phyloP scores from a whole-genome alignment of 352 stramenopile genomes.

The Phytophthora quininea region DNA sequence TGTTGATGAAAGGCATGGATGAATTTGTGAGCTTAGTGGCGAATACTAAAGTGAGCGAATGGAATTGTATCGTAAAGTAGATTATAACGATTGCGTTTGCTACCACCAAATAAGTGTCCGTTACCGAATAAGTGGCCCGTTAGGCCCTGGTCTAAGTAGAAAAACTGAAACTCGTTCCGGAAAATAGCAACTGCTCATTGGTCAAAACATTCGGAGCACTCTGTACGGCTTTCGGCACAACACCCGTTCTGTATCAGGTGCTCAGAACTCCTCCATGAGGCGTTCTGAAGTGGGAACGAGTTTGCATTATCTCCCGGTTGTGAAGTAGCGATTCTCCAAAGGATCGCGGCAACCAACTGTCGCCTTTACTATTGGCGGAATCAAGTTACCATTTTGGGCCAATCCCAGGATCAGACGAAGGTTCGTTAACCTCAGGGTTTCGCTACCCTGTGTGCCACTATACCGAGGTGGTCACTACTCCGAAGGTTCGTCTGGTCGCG shows the following conservation, averaged over 20 bases:
- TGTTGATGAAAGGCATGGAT: neutral
- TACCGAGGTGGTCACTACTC: too few species aligned
- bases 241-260: neutral
- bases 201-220: neutral
- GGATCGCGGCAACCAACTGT: too few species aligned
- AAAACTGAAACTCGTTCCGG: neutral
- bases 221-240: neutral
- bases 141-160: neutral
- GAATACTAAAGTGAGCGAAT: neutral
- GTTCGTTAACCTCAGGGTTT: too few species aligned
- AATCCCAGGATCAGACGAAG: too few species aligned
- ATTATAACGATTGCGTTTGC: neutral
- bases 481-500: too few species aligned
- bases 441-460: too few species aligned
- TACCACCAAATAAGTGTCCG: neutral
- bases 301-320: conserved; percentile 7
- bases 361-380: too few species aligned
- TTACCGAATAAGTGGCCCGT: neutral
- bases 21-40: neutral
- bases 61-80: neutral
- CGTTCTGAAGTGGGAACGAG: conserved; percentile 12
- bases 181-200: conserved; percentile 1
- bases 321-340: too few species aligned
- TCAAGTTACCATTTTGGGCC: too few species aligned
- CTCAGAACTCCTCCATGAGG: neutral